Conservation (phyloP, 805 yeast species). For the Jamesozyma gamospora region DNA sequence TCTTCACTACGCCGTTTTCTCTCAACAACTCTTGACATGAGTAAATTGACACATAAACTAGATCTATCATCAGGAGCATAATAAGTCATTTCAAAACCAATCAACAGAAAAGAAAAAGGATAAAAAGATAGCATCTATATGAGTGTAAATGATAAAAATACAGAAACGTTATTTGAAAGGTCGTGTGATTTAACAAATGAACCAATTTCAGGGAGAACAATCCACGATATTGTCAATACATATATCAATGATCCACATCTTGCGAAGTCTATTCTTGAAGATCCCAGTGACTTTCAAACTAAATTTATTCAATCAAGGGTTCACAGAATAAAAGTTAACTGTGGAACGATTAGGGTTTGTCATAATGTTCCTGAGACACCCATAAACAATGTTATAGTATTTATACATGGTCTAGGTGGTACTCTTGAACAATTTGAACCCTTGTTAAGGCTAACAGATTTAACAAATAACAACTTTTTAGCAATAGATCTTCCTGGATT, state of each 20-base stretch:
- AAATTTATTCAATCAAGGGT: conserved; percentile 15
- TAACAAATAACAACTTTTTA: conserved; percentile 52
- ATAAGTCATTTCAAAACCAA: too few species aligned
- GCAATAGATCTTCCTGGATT: conserved; percentile 85
- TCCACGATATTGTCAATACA: conserved; percentile 12
- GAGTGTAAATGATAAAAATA: too few species aligned
- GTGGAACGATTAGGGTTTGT: conserved; percentile 14
- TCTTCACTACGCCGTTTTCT: too few species aligned
- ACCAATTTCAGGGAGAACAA: conserved; percentile 13
- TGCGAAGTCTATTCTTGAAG: conserved; percentile 6
- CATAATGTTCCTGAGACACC: conserved; percentile 11
- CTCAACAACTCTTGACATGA: too few species aligned
- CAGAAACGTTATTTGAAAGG: background rate
- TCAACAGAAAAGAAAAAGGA: too few species aligned
- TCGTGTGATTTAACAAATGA: conserved; percentile 12
- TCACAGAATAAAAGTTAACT: background rate
- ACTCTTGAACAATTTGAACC: conserved; percentile 78
- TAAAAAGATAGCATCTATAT: too few species aligned
- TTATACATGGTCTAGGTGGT: conserved; percentile 88
- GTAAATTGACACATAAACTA: too few species aligned
- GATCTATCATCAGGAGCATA: too few species aligned
- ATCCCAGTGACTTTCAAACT: conserved; percentile 16
- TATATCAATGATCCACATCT: conserved; percentile 11
- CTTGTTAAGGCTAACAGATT: conserved; percentile 45
- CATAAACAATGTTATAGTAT: conserved; percentile 34